Evolutionary conservation across 768 basidiomycete species (phyloP), one percentile per base, ranked within the genome.

Genomic region (Kwoniella shandongensis): DNA sequence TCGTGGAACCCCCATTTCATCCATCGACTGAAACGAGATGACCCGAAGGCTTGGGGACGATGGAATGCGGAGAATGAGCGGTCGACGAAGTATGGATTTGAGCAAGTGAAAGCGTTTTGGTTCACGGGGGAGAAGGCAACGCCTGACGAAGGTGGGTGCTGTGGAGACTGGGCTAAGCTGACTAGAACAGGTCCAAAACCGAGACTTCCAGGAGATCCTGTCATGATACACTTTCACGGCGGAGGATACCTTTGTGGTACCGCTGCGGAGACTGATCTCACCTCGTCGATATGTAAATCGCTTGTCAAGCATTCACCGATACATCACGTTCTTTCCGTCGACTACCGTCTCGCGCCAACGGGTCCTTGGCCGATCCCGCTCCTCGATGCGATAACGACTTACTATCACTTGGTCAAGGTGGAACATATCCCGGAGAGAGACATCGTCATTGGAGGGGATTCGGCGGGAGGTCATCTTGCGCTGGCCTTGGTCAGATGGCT

Each of bases 341-440:
- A 97, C 75, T 99, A 99, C 76, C 88, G 94, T 8, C 81, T 99
- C 32, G 93, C 94, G 0, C 94, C 94, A 0, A 91, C 96, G 74
- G 91, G 90, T 2, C 83, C 85, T 27, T 99, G 97, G 77, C 94
- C 94, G 0, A 88, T 92, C 0, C 88, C 91, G 36, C 78, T 88
- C 10, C 83, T 86, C 62, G 94, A 99, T 68, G 88, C 86, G 15
- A 91, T 92, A 53, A 83, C 80, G 36, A 87, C 86, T 0, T 99
- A 97, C 74, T 80, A 96, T 65, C 82, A 92, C 29, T 81, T 99
- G n/a, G 81, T 86, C 1, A 86, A 91, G 57, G 42, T 42, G 2
- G 83, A 94, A 44, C 83, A 85, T 44, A 88, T 97, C 41, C 88
- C 90, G 2, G 83, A 92, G 0, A 85, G 88, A 77, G 94, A 94